phyloP scores from a whole-genome alignment of 1,139 yeast species.

The Yamadazyma dendronema region DNA sequence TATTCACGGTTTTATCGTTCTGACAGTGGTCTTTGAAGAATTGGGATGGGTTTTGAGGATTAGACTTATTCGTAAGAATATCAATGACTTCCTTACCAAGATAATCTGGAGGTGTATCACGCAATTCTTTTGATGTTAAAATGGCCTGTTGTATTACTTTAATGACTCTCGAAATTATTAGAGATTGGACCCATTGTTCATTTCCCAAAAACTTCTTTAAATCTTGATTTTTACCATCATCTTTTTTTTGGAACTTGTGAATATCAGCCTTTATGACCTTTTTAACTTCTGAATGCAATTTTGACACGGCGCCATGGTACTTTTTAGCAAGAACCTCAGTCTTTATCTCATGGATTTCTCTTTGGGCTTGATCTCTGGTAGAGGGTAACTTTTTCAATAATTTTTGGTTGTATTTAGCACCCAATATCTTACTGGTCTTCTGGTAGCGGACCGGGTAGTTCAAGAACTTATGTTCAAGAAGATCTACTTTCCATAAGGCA shows the following conservation, averaged over 20 bases:
- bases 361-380: conserved; percentile 37
- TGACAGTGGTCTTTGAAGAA: conserved; percentile 50
- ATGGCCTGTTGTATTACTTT: conserved; percentile 29
- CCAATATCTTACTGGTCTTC: conserved; percentile 49
- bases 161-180: conserved; percentile 34
- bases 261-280: conserved; percentile 26
- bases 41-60: conserved; percentile 41
- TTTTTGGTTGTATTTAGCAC: conserved; percentile 46
- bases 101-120: conserved; percentile 32
- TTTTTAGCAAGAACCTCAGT: conserved; percentile 48
- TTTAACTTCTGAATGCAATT: conserved; percentile 36
- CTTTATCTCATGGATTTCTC: conserved; percentile 46
- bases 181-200: conserved; percentile 21
- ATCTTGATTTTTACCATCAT: conserved; percentile 1
- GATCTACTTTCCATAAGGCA: conserved; percentile 49
- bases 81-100: conserved; percentile 24
- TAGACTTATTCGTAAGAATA: conserved; percentile 27
- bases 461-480: conserved; percentile 48
- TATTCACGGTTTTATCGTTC: conserved; percentile 38
- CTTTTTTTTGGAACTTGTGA: conserved; percentile 12
- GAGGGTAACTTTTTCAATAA: conserved; percentile 42
- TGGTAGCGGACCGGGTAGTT: conserved; percentile 50
- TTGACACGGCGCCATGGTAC: conserved; percentile 45
- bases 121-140: conserved; percentile 25
- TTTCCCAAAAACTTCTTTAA: conserved; percentile 12